These are phyloP conservation scores for Fulvia fulva DNA, from an alignment of 2,329 filamentous ascomycete species.

Conservation along the genomic window DNA sequence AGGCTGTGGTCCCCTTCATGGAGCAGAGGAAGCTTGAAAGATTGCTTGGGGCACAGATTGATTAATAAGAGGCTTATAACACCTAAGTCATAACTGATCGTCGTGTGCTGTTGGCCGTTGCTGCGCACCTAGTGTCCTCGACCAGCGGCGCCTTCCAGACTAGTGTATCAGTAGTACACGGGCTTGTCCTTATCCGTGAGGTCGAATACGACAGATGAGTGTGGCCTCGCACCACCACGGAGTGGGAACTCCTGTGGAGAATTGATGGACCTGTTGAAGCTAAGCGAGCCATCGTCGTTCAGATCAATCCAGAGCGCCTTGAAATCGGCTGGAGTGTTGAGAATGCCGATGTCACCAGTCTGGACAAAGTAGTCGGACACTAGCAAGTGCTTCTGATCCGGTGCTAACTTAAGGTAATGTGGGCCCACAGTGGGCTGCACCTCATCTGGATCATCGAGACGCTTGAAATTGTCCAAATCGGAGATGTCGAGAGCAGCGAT, in stretches of 20 bases:
- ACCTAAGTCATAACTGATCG: too few species aligned
- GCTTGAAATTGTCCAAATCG: constrained; percentile 57
- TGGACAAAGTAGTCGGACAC: constrained; percentile 66
- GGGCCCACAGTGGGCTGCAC: constrained; percentile 58
- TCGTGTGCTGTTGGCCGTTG: too few species aligned
- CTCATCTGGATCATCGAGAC: constrained; percentile 58
- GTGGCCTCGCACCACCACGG: constrained; percentile 55
- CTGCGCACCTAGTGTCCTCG: too few species aligned
- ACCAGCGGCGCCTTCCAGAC: too few species aligned
- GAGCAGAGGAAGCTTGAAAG: too few species aligned
- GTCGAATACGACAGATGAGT: constrained; percentile 37
- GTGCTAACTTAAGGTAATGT: constrained; percentile 62
- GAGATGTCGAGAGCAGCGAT: constrained; percentile 60
- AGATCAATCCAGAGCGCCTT: constrained; percentile 62
- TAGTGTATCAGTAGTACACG: background rate
- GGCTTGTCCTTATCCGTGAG: background rate
- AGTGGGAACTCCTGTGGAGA: constrained; percentile 52
- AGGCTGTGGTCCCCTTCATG: too few species aligned
- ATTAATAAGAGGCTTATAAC: too few species aligned
- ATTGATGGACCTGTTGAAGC: constrained; percentile 59
- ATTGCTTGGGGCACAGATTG: too few species aligned
- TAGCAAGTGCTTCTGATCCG: constrained; percentile 61
- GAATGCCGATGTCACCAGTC: constrained; percentile 56
- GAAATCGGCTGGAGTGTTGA: constrained; percentile 60
- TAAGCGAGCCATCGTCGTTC: constrained; percentile 50